phyloP scores from a whole-genome alignment of 2,329 filamentous ascomycete species.

The Colletotrichum orbiculare region DNA sequence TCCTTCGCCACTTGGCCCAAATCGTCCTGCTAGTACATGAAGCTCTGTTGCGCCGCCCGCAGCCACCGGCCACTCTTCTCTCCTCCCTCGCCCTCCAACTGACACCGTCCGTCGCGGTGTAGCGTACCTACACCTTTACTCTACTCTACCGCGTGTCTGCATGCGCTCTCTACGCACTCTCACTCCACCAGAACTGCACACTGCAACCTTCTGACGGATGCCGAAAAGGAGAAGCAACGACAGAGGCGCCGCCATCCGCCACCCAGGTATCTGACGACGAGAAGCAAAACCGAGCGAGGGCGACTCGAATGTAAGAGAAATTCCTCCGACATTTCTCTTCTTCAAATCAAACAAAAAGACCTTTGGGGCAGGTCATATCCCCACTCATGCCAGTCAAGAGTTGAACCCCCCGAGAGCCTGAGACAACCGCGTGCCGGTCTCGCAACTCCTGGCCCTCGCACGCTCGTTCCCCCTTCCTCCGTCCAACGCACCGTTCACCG shows the following conservation, averaged over 20 bases:
- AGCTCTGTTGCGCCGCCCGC: constrained; percentile 31
- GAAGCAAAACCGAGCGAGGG: not conserved
- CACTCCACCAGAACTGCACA: not conserved
- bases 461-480: constrained; percentile 14
- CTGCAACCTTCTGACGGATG: constrained; percentile 2
- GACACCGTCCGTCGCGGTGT: not conserved
- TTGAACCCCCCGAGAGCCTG: constrained; percentile 23
- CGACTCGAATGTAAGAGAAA: not conserved
- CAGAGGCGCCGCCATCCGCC: not conserved
- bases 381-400: constrained; percentile 35
- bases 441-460: constrained; percentile 21
- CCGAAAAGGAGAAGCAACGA: not conserved
- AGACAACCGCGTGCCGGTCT: constrained; percentile 36
- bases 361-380: constrained; percentile 26
- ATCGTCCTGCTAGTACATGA: constrained; percentile 26
- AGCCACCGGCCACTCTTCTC: constrained; percentile 27
- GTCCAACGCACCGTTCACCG: not conserved
- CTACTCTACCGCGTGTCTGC: constrained; percentile 15
- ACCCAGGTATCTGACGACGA: not conserved
- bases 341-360: constrained; percentile 23
- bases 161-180: constrained; percentile 6
- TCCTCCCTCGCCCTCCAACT: constrained; percentile 16
- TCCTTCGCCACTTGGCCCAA: constrained; percentile 33
- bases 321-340: constrained; percentile 1
- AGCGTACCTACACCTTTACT: not conserved